A percentile compares a stretch with the other conserved stretches of the same genome.
Evolutionary conservation across 2,329 filamentous ascomycete genomes (phyloP).

Genomic region (Talaromyces sp.): DNA sequence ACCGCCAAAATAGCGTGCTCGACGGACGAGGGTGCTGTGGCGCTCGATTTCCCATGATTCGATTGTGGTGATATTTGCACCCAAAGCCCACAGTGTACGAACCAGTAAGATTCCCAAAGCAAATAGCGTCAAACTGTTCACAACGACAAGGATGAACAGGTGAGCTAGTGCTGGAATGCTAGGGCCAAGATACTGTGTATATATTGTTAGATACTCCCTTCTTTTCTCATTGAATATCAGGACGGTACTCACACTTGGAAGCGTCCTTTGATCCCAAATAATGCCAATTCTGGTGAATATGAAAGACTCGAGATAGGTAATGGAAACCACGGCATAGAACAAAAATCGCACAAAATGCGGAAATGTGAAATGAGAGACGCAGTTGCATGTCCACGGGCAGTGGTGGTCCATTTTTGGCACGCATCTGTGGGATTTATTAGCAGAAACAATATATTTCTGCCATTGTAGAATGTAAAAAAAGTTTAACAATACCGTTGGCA

Average conservation of each 20-base stretch:
- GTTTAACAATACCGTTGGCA: slow-evolving; percentile 47
- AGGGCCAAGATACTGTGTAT: slow-evolving; percentile 52
- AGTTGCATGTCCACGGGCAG: slow-evolving; percentile 62
- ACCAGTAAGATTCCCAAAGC: slow-evolving; percentile 49
- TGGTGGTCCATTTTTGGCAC: slow-evolving; percentile 63
- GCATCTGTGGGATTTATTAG: slow-evolving; percentile 37
- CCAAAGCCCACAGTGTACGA: slow-evolving; percentile 50
- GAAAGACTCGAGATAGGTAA: slow-evolving; percentile 51
- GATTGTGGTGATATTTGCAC: slow-evolving; percentile 57
- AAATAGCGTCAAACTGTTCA: slow-evolving; percentile 55
- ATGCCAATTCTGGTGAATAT: slow-evolving; percentile 47
- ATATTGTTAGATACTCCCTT: background rate
- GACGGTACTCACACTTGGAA: slow-evolving; percentile 48
- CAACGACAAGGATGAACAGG: slow-evolving; percentile 48
- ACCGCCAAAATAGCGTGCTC: slow-evolving; percentile 48
- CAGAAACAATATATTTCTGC: background rate
- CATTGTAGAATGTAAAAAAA: background rate
- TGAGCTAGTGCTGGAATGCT: slow-evolving; percentile 46
- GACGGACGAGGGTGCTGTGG: slow-evolving; percentile 41
- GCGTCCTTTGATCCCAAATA: slow-evolving; percentile 50
- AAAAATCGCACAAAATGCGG: slow-evolving; percentile 62
- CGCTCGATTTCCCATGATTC: slow-evolving; percentile 56
- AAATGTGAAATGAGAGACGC: slow-evolving; percentile 59
- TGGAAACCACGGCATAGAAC: slow-evolving; percentile 52
- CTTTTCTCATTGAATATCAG: background rate